phyloP scores from a whole-genome alignment of 1,284 basidiomycete genomes.

The Abortiporus biennis region DNA sequence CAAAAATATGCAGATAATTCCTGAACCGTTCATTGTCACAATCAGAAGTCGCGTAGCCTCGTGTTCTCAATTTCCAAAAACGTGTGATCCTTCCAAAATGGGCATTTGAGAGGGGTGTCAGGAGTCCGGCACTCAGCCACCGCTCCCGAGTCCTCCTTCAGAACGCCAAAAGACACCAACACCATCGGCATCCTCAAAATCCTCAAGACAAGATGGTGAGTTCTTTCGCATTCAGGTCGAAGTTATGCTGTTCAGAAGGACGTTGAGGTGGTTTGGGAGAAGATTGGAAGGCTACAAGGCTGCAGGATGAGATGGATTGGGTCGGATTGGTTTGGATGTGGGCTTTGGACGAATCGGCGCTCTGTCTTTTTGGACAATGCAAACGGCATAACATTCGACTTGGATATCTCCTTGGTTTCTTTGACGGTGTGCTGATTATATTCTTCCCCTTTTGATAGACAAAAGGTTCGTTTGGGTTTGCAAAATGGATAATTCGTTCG shows the following conservation, averaged over 20 bases:
- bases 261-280: constrained; percentile 10
- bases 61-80: too few relatives aligned
- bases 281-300: constrained; percentile 20
- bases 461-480: constrained; percentile 56
- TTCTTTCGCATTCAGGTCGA: constrained; percentile 16
- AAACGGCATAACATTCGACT: too few relatives aligned
- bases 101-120: too few relatives aligned
- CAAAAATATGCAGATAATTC: too few relatives aligned
- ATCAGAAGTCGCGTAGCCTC: too few relatives aligned
- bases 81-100: too few relatives aligned
- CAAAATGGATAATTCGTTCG: constrained; percentile 4
- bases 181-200: constrained; percentile 25
- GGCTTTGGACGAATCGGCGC: constrained; percentile 22
- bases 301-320: constrained; percentile 26
- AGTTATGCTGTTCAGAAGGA: constrained; percentile 7
- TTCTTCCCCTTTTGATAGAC: constrained; percentile 40
- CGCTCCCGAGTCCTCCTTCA: background rate
- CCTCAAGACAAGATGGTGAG: constrained; percentile 31
- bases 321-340: constrained; percentile 21
- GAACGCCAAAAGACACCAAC: background rate
- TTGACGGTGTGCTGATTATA: constrained; percentile 21
- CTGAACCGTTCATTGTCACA: too few relatives aligned
- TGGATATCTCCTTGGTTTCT: constrained; percentile 5
- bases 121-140: constrained; percentile 3
- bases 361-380: constrained; percentile 20